Evolutionary conservation across 2,329 filamentous ascomycete genomes (phyloP).

Genomic region (Monilinia laxa): DNA sequence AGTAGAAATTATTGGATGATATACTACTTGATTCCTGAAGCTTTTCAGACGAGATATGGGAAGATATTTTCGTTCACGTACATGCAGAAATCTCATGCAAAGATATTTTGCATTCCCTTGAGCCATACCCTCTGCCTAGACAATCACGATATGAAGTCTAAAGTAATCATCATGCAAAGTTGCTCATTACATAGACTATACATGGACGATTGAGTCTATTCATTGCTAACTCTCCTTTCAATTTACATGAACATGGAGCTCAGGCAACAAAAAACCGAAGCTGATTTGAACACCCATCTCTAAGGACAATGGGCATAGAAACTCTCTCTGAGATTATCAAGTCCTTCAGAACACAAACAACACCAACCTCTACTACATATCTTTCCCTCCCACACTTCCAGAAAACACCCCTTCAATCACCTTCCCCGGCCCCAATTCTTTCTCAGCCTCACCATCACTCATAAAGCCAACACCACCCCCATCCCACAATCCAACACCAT

Average conservation of each 20-base stretch:
- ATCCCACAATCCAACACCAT: too few species aligned
- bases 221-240: background rate
- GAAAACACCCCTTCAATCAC: constrained; percentile 28
- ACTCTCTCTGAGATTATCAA: constrained; percentile 78
- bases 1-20: background rate
- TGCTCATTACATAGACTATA: background rate
- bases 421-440: constrained; percentile 41
- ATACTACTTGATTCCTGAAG: background rate
- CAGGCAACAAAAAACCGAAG: background rate
- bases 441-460: constrained; percentile 42
- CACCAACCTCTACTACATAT: constrained; percentile 34
- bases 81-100: background rate
- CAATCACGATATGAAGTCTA: fast-evolving
- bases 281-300: background rate
- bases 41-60: background rate
- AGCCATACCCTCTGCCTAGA: background rate
- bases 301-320: constrained; percentile 81
- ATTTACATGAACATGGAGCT: background rate
- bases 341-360: constrained; percentile 56
- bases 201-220: background rate
- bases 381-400: constrained; percentile 47
- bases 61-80: background rate
- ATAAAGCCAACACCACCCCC: too few species aligned
- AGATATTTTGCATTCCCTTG: background rate
- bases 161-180: background rate